Base-by-base conservation (phyloP, 805 yeast species). In the Spathaspora girioi region DNA sequence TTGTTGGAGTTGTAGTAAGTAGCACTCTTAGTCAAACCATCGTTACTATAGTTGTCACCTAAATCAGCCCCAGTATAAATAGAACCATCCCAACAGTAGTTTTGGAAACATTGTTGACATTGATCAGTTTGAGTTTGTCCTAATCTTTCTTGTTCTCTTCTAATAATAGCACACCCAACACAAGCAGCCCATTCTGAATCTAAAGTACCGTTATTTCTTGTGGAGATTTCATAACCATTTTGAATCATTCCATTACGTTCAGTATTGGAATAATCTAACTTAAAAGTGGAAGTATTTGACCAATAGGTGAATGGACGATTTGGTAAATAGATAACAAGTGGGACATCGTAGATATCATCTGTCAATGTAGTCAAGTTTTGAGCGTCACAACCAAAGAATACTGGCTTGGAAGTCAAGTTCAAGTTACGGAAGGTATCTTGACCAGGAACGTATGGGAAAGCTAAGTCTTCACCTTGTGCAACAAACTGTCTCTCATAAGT, bases 391-490 rank as follows among this genome's bases (percentile, higher is more conserved):
- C 97, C 97, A 65, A 90, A 90, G 70, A 90, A 89, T 0, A 86
- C 77, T 46, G 96, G 96, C 54, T 70, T 78, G 9, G 84, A 73
- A 14, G 89, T 84, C 55, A 89, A 73, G 52, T 86, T 86, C 56
- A 71, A 59, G 53, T 78, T 76, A 26, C 80, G 61, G 65, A 89
- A 86, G 0, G 91, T 78, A 44, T 76, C 68, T 26, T 65, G 70
- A 63, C 83, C 92, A 12, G 96, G 96, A 50, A 89, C 92, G 57
- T 86, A 81, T 10, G 96, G 96, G 77, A 87, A 87, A 2, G 84
- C 73, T 26, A 87, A 79, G 47, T 81, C 80, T 56, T 78, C 74
- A 27, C 84, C 85, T 57, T 78, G 78, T 1, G 49, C 41, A 14
- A 59, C 54, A 52, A 70, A 71, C 55, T 72, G 76, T 51, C 77